Evolutionary conservation across 2,329 filamentous ascomycete genomes (phyloP).

Genomic region (Alternaria sp.): DNA sequence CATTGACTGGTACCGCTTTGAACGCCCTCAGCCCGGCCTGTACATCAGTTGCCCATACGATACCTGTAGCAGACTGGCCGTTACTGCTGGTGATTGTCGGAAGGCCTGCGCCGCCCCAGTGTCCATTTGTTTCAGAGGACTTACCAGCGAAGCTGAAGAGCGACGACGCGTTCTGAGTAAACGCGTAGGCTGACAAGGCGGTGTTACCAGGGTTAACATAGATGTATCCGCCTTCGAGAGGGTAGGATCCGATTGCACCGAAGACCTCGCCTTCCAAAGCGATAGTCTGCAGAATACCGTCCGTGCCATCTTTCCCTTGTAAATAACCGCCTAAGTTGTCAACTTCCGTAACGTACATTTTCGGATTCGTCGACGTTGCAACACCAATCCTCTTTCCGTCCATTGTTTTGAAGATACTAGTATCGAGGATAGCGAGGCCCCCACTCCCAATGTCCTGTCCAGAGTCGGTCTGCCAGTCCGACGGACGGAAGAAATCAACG

Average conservation of each 20-base stretch:
- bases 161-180: slow-evolving; percentile 19
- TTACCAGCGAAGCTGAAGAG: slow-evolving; percentile 43
- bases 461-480: slow-evolving; percentile 14
- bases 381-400: slow-evolving; percentile 36
- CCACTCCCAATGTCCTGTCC: slow-evolving; percentile 29
- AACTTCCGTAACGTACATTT: slow-evolving; percentile 33
- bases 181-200: slow-evolving; percentile 41
- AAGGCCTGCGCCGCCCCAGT: slow-evolving; percentile 41
- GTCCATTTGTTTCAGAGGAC: slow-evolving; percentile 35
- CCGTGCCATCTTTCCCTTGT: slow-evolving; percentile 26
- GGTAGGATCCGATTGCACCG: slow-evolving; percentile 34
- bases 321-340: slow-evolving; percentile 38
- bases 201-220: slow-evolving; percentile 42
- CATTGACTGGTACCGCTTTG: slow-evolving; percentile 52
- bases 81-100: slow-evolving; percentile 52
- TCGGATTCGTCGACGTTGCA: slow-evolving; percentile 41
- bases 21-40: slow-evolving; percentile 52
- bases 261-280: slow-evolving; percentile 28
- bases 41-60: slow-evolving; percentile 53
- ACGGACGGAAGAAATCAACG: slow-evolving; percentile 26
- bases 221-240: slow-evolving; percentile 38
- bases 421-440: slow-evolving; percentile 26
- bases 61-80: slow-evolving; percentile 36
- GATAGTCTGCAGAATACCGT: slow-evolving; percentile 34
- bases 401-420: slow-evolving; percentile 24